Conservation (phyloP, 1,284 basidiomycete genomes). For the Pterula multifida region DNA sequence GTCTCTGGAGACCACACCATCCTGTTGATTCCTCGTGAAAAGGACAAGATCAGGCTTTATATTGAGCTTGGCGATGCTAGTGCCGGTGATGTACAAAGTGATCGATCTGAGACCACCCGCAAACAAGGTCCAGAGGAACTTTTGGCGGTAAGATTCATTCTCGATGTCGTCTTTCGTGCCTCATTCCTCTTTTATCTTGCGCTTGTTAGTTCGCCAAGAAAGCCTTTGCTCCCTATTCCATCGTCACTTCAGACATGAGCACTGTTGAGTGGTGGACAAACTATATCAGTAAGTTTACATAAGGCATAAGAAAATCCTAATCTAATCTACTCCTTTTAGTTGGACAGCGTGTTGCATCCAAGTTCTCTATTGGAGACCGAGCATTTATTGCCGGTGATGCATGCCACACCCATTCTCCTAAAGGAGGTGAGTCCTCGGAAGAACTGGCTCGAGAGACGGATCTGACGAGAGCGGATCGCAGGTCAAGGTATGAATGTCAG, state of each 20-base stretch:
- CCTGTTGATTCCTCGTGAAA: slow-evolving; percentile 1
- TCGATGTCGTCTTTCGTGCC: neutral
- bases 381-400: slow-evolving; percentile 77
- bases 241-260: neutral
- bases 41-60: neutral
- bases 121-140: neutral
- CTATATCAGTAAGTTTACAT: neutral
- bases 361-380: slow-evolving; percentile 53
- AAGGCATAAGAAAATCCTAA: neutral
- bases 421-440: slow-evolving; percentile 31
- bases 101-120: neutral
- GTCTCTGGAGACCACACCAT: neutral
- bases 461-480: slow-evolving; percentile 11
- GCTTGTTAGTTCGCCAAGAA: neutral
- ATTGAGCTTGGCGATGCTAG: neutral
- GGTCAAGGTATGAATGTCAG: slow-evolving; percentile 70
- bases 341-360: slow-evolving; percentile 66
- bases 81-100: neutral
- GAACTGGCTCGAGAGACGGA: neutral
- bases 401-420: slow-evolving; percentile 80
- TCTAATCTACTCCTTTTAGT: slow-evolving; percentile 20
- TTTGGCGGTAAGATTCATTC: neutral
- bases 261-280: slow-evolving; percentile 1
- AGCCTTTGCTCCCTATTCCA: neutral
- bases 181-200: neutral